These are phyloP conservation scores for Tricharina praecox DNA, from an alignment of 495 filamentous ascomycete genomes.

Conservation along the genomic window DNA sequence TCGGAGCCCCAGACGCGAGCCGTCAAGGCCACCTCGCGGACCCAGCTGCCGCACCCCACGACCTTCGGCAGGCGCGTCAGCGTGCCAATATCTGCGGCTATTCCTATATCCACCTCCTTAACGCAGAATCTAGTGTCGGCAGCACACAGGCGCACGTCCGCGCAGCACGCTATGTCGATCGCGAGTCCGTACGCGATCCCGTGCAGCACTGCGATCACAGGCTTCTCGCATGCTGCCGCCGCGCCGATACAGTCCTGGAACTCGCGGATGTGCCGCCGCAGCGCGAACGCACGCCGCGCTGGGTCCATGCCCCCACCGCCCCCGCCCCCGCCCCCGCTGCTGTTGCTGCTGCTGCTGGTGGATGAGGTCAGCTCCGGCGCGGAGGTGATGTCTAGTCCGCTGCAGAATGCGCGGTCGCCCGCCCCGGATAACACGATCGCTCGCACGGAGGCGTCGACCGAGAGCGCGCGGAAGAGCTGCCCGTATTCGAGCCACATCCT, in stretches of 20 bases:
- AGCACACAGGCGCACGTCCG: slow-evolving; percentile 63
- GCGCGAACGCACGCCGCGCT: slow-evolving; percentile 45
- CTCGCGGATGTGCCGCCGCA: slow-evolving; percentile 51
- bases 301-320: no score
- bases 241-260: slow-evolving; percentile 64
- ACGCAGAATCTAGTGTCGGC: slow-evolving; percentile 51
- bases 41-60: slow-evolving; percentile 63
- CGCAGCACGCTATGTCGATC: slow-evolving; percentile 62
- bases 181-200: slow-evolving; percentile 66
- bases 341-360: neutral
- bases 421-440: slow-evolving; percentile 67
- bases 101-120: slow-evolving; percentile 88
- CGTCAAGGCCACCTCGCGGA: slow-evolving; percentile 74
- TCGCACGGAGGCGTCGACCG: slow-evolving; percentile 52
- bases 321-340: no score
- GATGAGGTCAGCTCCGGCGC: slow-evolving; percentile 8
- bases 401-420: slow-evolving; percentile 69
- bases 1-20: slow-evolving; percentile 59
- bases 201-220: slow-evolving; percentile 72
- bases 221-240: slow-evolving; percentile 80
- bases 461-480: slow-evolving; percentile 55
- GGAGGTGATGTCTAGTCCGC: slow-evolving; percentile 56
- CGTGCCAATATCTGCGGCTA: slow-evolving; percentile 88
- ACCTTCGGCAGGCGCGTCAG: slow-evolving; percentile 70
- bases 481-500: slow-evolving; percentile 82